Evolutionary conservation across 352 stramenopile species (phyloP).

Genomic region (Plasmopara halstedii): DNA sequence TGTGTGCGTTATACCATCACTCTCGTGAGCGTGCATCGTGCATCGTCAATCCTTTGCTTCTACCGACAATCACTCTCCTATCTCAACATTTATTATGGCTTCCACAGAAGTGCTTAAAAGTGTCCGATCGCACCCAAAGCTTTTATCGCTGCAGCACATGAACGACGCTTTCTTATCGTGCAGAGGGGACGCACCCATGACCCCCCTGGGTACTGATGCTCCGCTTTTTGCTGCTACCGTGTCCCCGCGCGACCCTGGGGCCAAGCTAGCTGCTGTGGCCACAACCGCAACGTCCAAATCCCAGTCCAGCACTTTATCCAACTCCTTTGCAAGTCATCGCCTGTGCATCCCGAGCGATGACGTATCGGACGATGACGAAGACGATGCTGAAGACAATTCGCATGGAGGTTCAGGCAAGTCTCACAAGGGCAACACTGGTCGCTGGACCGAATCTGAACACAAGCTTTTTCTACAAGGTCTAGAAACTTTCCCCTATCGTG

Average conservation of each 20-base stretch:
- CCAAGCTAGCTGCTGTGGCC: slow-evolving; percentile 32
- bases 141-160: slow-evolving; percentile 42
- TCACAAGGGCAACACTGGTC: slow-evolving; percentile 69
- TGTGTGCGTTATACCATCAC: slow-evolving; percentile 25
- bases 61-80: slow-evolving; percentile 9
- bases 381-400: slow-evolving; percentile 15
- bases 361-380: slow-evolving; percentile 27
- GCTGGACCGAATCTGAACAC: slow-evolving; percentile 83
- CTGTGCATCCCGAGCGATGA: slow-evolving; percentile 22
- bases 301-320: slow-evolving; percentile 4
- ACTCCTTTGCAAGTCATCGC: slow-evolving; percentile 20
- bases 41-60: slow-evolving; percentile 20
- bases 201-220: slow-evolving; percentile 26
- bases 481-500: slow-evolving; percentile 78
- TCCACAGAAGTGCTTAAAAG: slow-evolving; percentile 28
- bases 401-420: slow-evolving; percentile 14
- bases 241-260: slow-evolving; percentile 43
- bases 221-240: slow-evolving; percentile 26
- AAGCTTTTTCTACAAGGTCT: slow-evolving; percentile 85
- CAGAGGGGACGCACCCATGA: slow-evolving; percentile 32
- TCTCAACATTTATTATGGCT: slow-evolving; percentile 26
- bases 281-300: slow-evolving; percentile 5
- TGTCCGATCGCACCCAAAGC: slow-evolving; percentile 31
- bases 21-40: slow-evolving; percentile 18
- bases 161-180: slow-evolving; percentile 27